Base-by-base conservation (phyloP, 805 yeast genomes). In the Maudiozyma saulgeensis region DNA sequence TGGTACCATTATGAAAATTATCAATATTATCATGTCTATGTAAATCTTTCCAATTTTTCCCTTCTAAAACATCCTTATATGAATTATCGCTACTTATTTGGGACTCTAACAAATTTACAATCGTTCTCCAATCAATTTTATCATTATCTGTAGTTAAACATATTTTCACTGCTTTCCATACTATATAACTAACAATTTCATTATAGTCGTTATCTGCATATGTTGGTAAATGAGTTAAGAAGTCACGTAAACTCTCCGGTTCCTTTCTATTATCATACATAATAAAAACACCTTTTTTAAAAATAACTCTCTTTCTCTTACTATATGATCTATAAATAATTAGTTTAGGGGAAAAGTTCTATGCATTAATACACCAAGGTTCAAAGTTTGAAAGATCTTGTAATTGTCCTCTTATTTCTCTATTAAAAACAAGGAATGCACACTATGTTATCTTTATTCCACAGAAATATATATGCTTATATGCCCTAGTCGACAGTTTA, bases 161-260 rank as follows among this genome's bases (percentile, higher is more conserved):
- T 32, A 47, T 47, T 16, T 49, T 46, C 26, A 63, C 47, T 3
- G 57, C 52, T 41, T 61, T 64, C 66, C 68, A 64, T 8, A 63
- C 47, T 25, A 58, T 35, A 46, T 59, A 64, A 34, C 63, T 54
- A 1, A 56, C 53, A 4, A 54, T 51, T 19, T 59, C 61, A 47
- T 56, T 56, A 45, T 62, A 63, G 21, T 56, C 54, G 43, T 57
- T 58, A 26, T 53, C 45, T 16, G 62, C 57, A 23, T 59, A 47
- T 21, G 52, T 47, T 25, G 67, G 66, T 43, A 63, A 53, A 44
- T 57, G 52, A 12, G 59, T 54, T 47, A 64, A 46, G 46, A 64
- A 62, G 19, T 59, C 64, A 42, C 61, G 53, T 19, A 64, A 46
- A 18, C 34, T 45, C 15, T 48, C 53, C 3, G 56, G 56, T 13